Percentiles rank a stretch among this genome's conserved stretches.
These are phyloP conservation scores for Choanephora cucurbitarum DNA, from an alignment of 371 early-diverging fungal species.

Conservation along the genomic window DNA sequence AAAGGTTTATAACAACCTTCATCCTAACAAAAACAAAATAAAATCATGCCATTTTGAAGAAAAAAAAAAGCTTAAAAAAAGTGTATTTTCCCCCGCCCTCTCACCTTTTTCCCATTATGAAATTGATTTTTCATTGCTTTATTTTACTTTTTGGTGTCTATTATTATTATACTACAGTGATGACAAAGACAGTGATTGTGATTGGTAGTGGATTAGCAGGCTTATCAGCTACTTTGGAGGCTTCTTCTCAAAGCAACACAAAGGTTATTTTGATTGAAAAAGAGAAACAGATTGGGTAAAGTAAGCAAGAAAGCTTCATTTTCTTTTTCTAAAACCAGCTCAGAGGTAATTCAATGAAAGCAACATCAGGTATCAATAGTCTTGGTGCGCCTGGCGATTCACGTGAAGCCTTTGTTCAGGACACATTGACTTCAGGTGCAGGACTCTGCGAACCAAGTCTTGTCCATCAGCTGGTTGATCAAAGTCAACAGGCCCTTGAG, in stretches of 20 bases:
- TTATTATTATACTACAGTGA: slow-evolving; percentile 15
- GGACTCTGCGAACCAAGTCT: slow-evolving; percentile 59
- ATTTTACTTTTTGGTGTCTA: slow-evolving; percentile 16
- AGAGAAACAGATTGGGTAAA: slow-evolving; percentile 65
- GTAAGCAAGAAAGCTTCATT: background rate
- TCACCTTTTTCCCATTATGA: slow-evolving; percentile 8
- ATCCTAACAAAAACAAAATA: too few relatives aligned
- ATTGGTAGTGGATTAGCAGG: slow-evolving; percentile 86
- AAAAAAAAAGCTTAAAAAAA: too few relatives aligned
- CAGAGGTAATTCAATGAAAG: slow-evolving; percentile 81
- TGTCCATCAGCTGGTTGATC: slow-evolving; percentile 61
- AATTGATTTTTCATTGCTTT: slow-evolving; percentile 12
- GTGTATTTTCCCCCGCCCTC: too few relatives aligned
- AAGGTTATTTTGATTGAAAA: slow-evolving; percentile 77
- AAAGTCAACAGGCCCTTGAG: slow-evolving; percentile 68
- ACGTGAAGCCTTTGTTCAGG: slow-evolving; percentile 68
- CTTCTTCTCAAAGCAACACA: slow-evolving; percentile 58
- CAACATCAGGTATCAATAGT: slow-evolving; percentile 89
- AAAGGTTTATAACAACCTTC: slow-evolving; percentile 1
- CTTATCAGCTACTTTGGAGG: slow-evolving; percentile 77
- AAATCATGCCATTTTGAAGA: background rate
- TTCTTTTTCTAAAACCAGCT: too few relatives aligned
- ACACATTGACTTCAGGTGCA: slow-evolving; percentile 74
- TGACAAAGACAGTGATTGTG: slow-evolving; percentile 48
- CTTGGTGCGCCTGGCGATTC: slow-evolving; percentile 60